Percentiles rank a stretch among this genome's conserved stretches.
These are phyloP conservation scores for Fusarium xylarioides DNA, from an alignment of 2,329 filamentous ascomycete genomes.

Conservation along the genomic window DNA sequence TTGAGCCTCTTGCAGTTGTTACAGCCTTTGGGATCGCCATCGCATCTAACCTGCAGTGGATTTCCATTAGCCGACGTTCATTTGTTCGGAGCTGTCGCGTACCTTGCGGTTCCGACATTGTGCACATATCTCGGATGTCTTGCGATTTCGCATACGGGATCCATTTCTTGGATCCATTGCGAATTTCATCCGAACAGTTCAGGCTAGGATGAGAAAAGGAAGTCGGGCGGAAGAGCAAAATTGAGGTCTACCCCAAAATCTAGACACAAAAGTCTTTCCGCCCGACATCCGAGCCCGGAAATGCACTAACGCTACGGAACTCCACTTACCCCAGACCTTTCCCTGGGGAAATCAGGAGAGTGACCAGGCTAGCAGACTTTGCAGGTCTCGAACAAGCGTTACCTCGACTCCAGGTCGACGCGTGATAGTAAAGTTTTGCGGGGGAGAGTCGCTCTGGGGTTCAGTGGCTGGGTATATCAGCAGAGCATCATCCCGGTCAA, in stretches of 20 bases:
- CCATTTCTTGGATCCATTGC: neutral
- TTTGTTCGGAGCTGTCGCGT: neutral
- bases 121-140: constrained; percentile 20
- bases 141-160: constrained; percentile 7
- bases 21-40: constrained; percentile 2
- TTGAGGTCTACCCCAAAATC: neutral
- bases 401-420: neutral
- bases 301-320: neutral
- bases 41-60: constrained; percentile 4
- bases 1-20: constrained; percentile 11
- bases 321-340: constrained; percentile 12
- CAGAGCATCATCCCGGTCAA: neutral
- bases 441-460: neutral
- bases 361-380: neutral
- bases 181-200: neutral
- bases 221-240: constrained; percentile 13
- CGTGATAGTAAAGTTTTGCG: neutral
- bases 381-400: neutral
- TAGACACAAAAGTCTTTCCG: neutral
- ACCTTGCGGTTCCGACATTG: constrained; percentile 29
- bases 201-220: neutral
- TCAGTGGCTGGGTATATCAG: neutral
- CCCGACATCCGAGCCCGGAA: constrained; percentile 15
- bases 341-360: constrained; percentile 10
- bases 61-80: neutral